Evolutionary conservation across 1,284 basidiomycete species (phyloP), one percentile per base, ranked within the genome.

Genomic region (Trichosporon faecale): DNA sequence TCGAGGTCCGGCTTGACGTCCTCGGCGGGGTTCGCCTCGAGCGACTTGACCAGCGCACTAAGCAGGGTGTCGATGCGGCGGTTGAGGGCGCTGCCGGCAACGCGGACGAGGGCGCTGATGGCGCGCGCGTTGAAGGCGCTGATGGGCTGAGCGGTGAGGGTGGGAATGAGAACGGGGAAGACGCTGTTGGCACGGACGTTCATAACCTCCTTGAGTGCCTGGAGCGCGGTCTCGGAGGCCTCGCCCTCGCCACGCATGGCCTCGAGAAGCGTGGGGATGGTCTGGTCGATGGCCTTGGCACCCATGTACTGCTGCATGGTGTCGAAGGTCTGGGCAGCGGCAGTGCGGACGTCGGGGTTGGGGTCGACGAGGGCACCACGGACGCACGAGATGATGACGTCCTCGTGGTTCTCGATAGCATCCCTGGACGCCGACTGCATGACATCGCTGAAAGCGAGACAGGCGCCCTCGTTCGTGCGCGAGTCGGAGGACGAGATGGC

Each of bases 141-240:
- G 88, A 99, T 95, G 0, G 96, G 96, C 44, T 89, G 88, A 5
- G 91, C 89, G 46, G 93, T 95, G 73, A 99, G 87, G 6, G 95
- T 95, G 0, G 96, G 97, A 66, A 99, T 93, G 67, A 99, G 86
- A n/a, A 97, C 92, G 0, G 97, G 97, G 92, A 99, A 98, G 65
- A 99, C 95, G 14, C 92, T 95, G 61, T 91, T 87, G 12, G 95
- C 92, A 66, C 94, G 91, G 95, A 94, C 93, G 76, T 87, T 89
- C 93, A 96, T 96, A 73, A 98, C 93, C 85, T 99, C 97, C 75
- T 89, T 90, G 66, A 99, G 85, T 0, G 97, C 97, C 63, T 86
- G 84, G 77, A 99, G 86, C 12, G 97, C 95, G n/a, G 96, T 98
- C 33, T 94, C 95, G 16, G 95, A 96, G 37, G 90, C 89, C 76